A percentile compares a stretch with the other conserved stretches of the same genome.
Evolutionary conservation across 306 rosid species (phyloP).

Genomic region (Ormosia semicastrata): DNA sequence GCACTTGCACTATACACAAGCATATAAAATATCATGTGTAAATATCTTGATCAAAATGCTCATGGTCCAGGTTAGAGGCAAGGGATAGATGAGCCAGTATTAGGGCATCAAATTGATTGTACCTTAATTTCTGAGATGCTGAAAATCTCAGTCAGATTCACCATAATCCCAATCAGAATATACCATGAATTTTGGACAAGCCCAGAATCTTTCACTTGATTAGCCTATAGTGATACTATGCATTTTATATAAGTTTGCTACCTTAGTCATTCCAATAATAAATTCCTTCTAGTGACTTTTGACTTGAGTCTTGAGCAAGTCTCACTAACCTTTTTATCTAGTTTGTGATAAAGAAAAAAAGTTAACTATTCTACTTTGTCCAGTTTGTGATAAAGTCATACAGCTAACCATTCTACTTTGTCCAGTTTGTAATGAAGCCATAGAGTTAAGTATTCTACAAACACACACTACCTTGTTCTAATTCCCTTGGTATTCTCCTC

Average conservation of each 20-base stretch:
- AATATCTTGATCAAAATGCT: not conserved
- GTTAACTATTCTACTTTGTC: not conserved
- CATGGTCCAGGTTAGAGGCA: not conserved
- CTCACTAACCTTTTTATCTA: not conserved
- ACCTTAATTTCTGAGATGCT: conserved; percentile 16
- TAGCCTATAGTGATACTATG: not conserved
- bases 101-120: conserved; percentile 15
- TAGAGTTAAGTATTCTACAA: not conserved
- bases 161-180: not conserved
- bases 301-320: conserved; percentile 4
- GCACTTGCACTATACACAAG: not conserved
- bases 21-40: not conserved
- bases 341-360: not conserved
- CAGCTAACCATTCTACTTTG: not conserved
- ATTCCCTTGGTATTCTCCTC: conserved; percentile 67
- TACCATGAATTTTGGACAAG: not conserved
- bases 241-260: not conserved
- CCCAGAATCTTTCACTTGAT: not conserved
- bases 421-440: not conserved
- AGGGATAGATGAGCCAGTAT: not conserved
- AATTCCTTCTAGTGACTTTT: conserved; percentile 19
- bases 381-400: not conserved
- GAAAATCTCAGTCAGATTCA: conserved; percentile 18
- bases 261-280: not conserved
- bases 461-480: conserved; percentile 71